Evolutionary conservation across 2,329 filamentous ascomycete species (phyloP), one percentile per base, ranked within the genome.

Genomic region (Penicillium glabrum): DNA sequence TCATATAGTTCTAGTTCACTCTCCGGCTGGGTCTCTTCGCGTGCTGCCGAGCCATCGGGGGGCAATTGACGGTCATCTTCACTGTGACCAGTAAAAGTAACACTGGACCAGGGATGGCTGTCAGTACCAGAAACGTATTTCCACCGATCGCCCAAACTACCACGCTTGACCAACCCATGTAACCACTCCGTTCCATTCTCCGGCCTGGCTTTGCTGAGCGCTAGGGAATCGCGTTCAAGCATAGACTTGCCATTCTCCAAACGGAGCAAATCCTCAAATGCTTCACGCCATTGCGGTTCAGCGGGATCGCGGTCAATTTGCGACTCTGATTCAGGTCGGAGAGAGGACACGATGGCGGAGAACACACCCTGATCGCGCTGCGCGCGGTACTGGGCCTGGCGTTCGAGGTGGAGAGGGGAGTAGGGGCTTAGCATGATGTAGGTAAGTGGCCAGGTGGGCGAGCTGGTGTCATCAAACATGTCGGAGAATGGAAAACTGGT

Each of bases 201-300:
- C 5, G 60, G 14, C 6, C 14, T 54, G 3, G 3, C 60, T 39
- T 66, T 71, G 19, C 57, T 62, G 8, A 61, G 55, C 2, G 66
- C 57, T 8, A 64, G 51, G 2, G 61, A 48, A 24, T 71, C 67
- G 26, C 59, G 67, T 41, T 77, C 73, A 8, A 78, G 66, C 72
- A 79, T 75, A 24, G 71, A 65, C 53, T 75, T 71, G 23, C 76
- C 77, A 51, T 79, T 78, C 51, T 79, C 73, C 3, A 82, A 72
- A 47, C 77, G 77, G 16, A 86, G 61, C 10, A 87, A 75, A 62
- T 87, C 84, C 63, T 86, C 83, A 61, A 85, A 86, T 0, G 84
- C 84, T 50, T 81, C 79, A 16, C 81, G 77, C 83, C 83, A 86
- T 31, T 76, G 75, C 0, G 75, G 73, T 49, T 75, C 72, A 1